Evolutionary conservation across 2,329 filamentous ascomycete genomes (phyloP).

Genomic region (Aspergillus clavatus): DNA sequence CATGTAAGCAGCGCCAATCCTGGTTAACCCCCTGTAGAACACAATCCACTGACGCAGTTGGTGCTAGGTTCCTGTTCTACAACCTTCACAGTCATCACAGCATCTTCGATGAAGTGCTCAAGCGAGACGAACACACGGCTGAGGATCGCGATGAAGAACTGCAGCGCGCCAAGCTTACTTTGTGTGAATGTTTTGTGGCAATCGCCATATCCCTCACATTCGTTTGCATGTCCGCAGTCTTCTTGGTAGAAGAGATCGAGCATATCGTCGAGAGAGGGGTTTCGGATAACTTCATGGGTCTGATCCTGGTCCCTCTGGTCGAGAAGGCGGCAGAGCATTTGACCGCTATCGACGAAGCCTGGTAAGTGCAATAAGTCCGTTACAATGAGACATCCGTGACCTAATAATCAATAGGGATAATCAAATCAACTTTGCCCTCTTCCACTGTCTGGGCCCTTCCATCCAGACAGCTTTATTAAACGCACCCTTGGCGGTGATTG

Average conservation of each 20-base stretch:
- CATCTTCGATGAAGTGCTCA: slow-evolving; percentile 70
- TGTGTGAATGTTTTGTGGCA: slow-evolving; percentile 68
- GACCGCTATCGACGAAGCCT: slow-evolving; percentile 79
- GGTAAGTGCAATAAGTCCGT: slow-evolving; percentile 44
- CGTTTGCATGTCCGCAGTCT: slow-evolving; percentile 69
- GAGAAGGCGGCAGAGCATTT: slow-evolving; percentile 85
- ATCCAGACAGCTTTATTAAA: slow-evolving; percentile 89
- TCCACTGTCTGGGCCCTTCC: slow-evolving; percentile 79
- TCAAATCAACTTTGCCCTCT: slow-evolving; percentile 74
- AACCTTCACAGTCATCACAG: slow-evolving; percentile 72
- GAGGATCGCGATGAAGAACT: slow-evolving; percentile 58
- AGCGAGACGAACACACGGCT: slow-evolving; percentile 64
- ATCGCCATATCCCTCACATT: slow-evolving; percentile 60
- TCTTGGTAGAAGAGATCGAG: slow-evolving; percentile 68
- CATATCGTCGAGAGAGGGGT: slow-evolving; percentile 53
- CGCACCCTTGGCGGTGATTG: slow-evolving; percentile 73
- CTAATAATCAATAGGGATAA: slow-evolving; percentile 33
- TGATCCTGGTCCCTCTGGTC: slow-evolving; percentile 74
- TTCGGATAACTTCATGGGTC: slow-evolving; percentile 58
- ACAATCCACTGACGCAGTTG: slow-evolving; percentile 5
- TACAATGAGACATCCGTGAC: slow-evolving; percentile 1
- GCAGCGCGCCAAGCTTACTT: slow-evolving; percentile 63
- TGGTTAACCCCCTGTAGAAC: not conserved
- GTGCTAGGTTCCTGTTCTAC: slow-evolving; percentile 56
- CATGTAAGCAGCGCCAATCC: slow-evolving; percentile 42